Conservation (phyloP, 1,284 basidiomycete species). For the Pyrrhoderma lamaoense region DNA sequence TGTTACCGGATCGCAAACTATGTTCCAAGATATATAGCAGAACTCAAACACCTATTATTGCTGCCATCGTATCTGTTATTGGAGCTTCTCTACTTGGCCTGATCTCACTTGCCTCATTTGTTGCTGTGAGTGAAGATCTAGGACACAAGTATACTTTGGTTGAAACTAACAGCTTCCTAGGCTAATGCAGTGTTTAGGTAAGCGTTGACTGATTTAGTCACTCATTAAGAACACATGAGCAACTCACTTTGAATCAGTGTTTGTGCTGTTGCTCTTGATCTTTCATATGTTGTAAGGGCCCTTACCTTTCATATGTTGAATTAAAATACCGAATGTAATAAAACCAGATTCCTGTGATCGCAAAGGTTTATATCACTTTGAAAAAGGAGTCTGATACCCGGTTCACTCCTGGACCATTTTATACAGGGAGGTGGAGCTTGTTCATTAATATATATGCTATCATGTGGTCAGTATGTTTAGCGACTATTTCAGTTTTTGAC, state of each 20-base stretch:
- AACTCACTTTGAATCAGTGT: constrained; percentile 13
- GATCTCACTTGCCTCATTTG: constrained; percentile 21
- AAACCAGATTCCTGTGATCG: constrained; percentile 18
- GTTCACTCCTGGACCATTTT: constrained; percentile 21
- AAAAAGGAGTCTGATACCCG: constrained; percentile 9
- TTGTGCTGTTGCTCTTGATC: constrained; percentile 20
- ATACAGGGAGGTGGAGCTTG: constrained; percentile 19
- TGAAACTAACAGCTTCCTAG: constrained; percentile 6
- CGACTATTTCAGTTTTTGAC: background rate
- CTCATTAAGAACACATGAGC: no score
- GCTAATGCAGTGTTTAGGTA: constrained; percentile 22
- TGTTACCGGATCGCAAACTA: constrained; percentile 18
- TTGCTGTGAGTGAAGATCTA: constrained; percentile 17
- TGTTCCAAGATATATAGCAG: constrained; percentile 18
- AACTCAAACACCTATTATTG: constrained; percentile 21
- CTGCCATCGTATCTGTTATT: constrained; percentile 20
- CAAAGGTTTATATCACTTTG: constrained; percentile 19
- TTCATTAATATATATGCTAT: constrained; percentile 20
- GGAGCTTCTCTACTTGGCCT: constrained; percentile 22
- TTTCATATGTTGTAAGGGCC: constrained; percentile 18
- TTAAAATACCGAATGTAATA: background rate
- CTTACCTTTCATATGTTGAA: background rate
- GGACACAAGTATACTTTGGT: background rate
- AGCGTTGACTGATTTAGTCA: background rate
- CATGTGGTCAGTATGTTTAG: constrained; percentile 15